Conservation (phyloP, 2,329 filamentous ascomycete genomes). For the Diaporthe sp. region DNA sequence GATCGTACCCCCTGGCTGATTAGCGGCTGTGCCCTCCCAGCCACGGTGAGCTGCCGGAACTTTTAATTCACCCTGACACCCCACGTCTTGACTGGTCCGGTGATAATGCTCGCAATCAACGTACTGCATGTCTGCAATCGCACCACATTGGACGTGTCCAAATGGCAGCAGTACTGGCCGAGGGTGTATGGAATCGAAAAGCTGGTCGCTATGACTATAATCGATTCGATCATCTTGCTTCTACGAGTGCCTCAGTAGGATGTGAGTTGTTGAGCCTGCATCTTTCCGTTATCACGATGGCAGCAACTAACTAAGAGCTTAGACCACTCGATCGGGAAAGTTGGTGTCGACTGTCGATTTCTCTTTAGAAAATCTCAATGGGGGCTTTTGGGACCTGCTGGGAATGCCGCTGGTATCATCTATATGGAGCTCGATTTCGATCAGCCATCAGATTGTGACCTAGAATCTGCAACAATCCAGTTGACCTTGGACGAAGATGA, state of each 20-base stretch:
- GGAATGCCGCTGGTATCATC: conserved; percentile 45
- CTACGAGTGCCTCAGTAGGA: neutral
- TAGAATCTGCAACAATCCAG: conserved; percentile 43
- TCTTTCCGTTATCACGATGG: too few relatives aligned
- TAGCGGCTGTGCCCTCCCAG: neutral
- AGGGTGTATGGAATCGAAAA: conserved; percentile 7
- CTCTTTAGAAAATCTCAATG: conserved; percentile 43
- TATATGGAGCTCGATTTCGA: conserved; percentile 47
- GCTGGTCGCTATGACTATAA: conserved; percentile 12
- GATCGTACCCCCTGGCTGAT: neutral
- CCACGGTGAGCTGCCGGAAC: neutral
- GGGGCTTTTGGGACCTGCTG: conserved; percentile 42
- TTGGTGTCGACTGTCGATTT: conserved; percentile 5
- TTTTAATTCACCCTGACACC: neutral
- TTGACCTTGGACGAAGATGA: conserved; percentile 46
- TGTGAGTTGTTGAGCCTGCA: neutral
- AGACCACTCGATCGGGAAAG: conserved; percentile 17
- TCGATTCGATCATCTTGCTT: conserved; percentile 1
- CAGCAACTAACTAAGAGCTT: neutral
- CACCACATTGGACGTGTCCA: neutral
- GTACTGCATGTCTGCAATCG: neutral
- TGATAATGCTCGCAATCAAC: neutral
- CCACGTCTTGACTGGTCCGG: neutral
- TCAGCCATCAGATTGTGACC: conserved; percentile 43
- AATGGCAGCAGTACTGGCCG: conserved; percentile 8